Base-by-base conservation (phyloP, 805 yeast species). In the Wickerhamomyces ciferrii region DNA sequence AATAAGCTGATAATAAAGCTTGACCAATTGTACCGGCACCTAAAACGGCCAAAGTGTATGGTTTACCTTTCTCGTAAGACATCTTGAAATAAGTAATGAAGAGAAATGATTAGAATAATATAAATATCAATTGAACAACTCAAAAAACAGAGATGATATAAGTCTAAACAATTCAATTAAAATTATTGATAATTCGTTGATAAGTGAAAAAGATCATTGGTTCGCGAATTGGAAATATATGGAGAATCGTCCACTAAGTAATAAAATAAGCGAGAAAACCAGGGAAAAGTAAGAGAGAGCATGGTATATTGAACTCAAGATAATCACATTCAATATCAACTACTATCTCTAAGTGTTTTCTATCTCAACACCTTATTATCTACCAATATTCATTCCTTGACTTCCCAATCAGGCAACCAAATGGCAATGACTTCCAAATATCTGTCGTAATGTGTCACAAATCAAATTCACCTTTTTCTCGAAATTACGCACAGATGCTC, bases 1-100 rank as follows among this genome's bases (percentile, higher is more conserved):
- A 69, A 41, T 87, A 80, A 11, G 98, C 96, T 13, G 87, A 75
- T 29, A 88, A 75, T 41, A 94, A 87, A 11, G 98, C 97, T 17
- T 92, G 84, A 48, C 98, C 98, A 89, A 94, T 87, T 46, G 87
- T 90, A 50, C 99, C 99, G 58, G 96, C 81, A 32, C 97, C 99
- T 45, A 94, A 74, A 27, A 94, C 81, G 17, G 91, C 76, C 44
- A 92, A 68, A 4, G 88, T 84, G 69, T 78, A 79, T 31, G 51
- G 43, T 11, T 15, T 27, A 10, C 34, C 29, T 20, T 36, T 36
- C 5, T 34, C 17, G 40, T n/a, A 10, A n/a, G 41, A 6, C 17
- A 21, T 24, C n/a, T n/a, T n/a, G n/a, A n/a, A 34, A 5, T 34
- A 9, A 21, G 25, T 5, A 31, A 15, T 31, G 35, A 31, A 15